Evolutionary conservation across 2,329 filamentous ascomycete species (phyloP).

Genomic region (Venturia effusa): DNA sequence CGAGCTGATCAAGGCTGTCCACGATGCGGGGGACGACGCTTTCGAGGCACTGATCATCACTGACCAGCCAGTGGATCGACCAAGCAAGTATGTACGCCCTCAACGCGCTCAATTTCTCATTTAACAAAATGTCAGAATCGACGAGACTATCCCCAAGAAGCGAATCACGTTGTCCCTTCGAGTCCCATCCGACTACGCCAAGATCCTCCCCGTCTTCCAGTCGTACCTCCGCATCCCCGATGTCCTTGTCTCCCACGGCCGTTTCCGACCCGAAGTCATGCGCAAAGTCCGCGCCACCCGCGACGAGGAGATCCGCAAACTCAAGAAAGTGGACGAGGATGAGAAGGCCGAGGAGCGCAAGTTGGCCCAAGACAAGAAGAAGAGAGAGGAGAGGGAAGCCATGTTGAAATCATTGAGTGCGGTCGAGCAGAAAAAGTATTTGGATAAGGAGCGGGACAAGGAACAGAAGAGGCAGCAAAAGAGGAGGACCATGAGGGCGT

Average conservation of each 20-base stretch:
- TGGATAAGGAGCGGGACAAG: constrained; percentile 80
- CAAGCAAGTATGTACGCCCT: constrained; percentile 54
- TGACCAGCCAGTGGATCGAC: constrained; percentile 83
- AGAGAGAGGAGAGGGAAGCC: constrained; percentile 63
- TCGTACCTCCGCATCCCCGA: constrained; percentile 82
- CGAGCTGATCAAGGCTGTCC: constrained; percentile 73
- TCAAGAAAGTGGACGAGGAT: constrained; percentile 68
- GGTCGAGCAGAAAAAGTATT: constrained; percentile 40
- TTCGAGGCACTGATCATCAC: constrained; percentile 75
- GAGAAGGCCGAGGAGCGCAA: constrained; percentile 53
- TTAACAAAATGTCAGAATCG: constrained; percentile 44
- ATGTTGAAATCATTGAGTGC: constrained; percentile 63
- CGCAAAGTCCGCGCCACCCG: constrained; percentile 73
- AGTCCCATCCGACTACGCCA: constrained; percentile 47
- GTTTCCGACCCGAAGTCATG: constrained; percentile 80
- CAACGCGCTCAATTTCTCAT: background rate
- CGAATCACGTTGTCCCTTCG: constrained; percentile 68
- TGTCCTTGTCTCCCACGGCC: constrained; percentile 60
- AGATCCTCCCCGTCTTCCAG: constrained; percentile 63
- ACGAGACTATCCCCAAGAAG: constrained; percentile 78
- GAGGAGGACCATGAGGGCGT: constrained; percentile 13
- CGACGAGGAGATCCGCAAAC: constrained; percentile 67
- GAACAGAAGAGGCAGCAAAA: constrained; percentile 20
- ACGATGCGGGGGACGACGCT: constrained; percentile 70
- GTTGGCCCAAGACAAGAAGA: constrained; percentile 48